Percentiles rank a stretch among this genome's conserved stretches.
Evolutionary conservation across 2,329 filamentous ascomycete species (phyloP).

Genomic region (Penicillium hordei): DNA sequence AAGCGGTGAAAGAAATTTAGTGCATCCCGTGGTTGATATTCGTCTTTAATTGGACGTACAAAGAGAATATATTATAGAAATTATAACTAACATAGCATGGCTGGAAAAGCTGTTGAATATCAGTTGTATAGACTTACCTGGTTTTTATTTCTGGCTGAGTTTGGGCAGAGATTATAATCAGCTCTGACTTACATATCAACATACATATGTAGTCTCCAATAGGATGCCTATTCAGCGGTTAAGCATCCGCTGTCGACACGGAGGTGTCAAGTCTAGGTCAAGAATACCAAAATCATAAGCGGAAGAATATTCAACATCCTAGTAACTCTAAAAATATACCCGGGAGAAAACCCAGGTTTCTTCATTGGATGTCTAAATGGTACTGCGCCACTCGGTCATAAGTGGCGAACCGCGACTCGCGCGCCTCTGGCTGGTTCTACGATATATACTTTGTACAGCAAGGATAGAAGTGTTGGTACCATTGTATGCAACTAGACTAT

Average conservation of each 20-base stretch:
- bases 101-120: neutral
- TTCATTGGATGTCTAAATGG: neutral
- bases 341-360: neutral
- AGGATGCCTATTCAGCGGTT: neutral
- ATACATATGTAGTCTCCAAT: neutral
- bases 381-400: constrained; percentile 9
- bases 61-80: neutral
- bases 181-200: neutral
- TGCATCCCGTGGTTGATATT: neutral
- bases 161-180: neutral
- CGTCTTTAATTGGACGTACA: neutral
- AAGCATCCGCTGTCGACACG: neutral
- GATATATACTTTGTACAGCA: neutral
- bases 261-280: neutral
- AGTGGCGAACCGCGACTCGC: constrained; percentile 5
- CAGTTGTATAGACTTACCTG: neutral
- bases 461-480: neutral
- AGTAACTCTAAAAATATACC: constrained; percentile 8
- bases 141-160: neutral
- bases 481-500: neutral
- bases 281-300: neutral
- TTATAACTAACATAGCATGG: neutral
- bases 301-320: neutral
- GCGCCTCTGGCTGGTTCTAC: neutral
- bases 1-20: constrained; percentile 8